Percentiles rank a stretch among this genome's conserved stretches.
These are phyloP conservation scores for Fusarium multiceps DNA, from an alignment of 2,329 filamentous ascomycete genomes.

Conservation along the genomic window DNA sequence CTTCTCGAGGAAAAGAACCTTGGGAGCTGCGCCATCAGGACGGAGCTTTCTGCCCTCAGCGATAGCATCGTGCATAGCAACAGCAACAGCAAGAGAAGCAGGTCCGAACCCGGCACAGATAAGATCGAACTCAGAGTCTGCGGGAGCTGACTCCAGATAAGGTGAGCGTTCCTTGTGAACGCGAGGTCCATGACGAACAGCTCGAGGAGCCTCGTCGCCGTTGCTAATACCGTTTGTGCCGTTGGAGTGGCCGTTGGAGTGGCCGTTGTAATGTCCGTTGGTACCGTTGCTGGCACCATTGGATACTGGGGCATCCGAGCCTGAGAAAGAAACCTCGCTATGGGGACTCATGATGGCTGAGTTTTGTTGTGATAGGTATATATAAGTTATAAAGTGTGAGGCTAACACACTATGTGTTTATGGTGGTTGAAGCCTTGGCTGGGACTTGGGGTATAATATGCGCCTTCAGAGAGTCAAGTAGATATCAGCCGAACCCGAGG, in stretches of 20 bases:
- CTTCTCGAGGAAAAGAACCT: slow-evolving; percentile 88
- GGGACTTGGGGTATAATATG: slow-evolving; percentile 23
- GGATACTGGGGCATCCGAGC: slow-evolving; percentile 40
- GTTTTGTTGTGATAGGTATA: slow-evolving; percentile 24
- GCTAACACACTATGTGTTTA: slow-evolving; percentile 18
- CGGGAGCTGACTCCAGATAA: slow-evolving; percentile 42
- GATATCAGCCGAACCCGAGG: neutral
- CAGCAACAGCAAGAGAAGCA: slow-evolving; percentile 87
- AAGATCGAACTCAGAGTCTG: slow-evolving; percentile 80
- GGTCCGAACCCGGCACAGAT: slow-evolving; percentile 94
- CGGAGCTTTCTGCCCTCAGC: slow-evolving; percentile 59
- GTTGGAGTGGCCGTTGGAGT: slow-evolving; percentile 11
- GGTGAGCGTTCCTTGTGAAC: slow-evolving; percentile 41
- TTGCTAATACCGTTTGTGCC: slow-evolving; percentile 29
- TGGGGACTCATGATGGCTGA: slow-evolving; percentile 51
- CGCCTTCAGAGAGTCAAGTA: slow-evolving; percentile 19
- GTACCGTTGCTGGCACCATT: slow-evolving; percentile 34
- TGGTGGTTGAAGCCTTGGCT: slow-evolving; percentile 1
- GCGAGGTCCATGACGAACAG: slow-evolving; percentile 35
- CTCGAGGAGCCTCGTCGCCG: slow-evolving; percentile 37
- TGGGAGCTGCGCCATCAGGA: slow-evolving; percentile 64
- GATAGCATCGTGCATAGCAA: slow-evolving; percentile 86
- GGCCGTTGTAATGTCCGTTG: slow-evolving; percentile 4
- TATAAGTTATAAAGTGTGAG: slow-evolving; percentile 7
- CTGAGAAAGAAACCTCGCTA: slow-evolving; percentile 49